phyloP scores from a whole-genome alignment of 306 rosid genomes.

The Quercus alba region DNA sequence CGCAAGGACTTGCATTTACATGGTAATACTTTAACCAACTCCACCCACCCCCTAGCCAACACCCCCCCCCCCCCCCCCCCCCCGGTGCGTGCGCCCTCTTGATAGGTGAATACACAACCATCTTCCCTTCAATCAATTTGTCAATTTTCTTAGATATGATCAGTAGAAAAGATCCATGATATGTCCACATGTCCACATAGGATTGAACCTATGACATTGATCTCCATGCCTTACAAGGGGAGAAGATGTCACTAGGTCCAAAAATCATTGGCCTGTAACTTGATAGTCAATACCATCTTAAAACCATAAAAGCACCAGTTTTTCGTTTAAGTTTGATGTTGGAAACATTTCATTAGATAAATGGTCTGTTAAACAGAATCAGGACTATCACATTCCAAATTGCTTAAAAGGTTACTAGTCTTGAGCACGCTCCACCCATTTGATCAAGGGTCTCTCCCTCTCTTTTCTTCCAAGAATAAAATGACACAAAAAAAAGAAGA shows the following conservation, averaged over 20 bases:
- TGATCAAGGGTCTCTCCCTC: no score
- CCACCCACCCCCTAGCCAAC: no score
- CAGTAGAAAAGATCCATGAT: not conserved
- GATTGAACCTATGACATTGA: not conserved
- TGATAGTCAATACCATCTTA: not conserved
- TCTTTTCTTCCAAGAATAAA: no score
- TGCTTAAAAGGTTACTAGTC: no score
- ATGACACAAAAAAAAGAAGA: no score
- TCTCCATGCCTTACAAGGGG: not conserved
- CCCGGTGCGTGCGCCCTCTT: no score
- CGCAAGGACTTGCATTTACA: not conserved
- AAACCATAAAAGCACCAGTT: not conserved
- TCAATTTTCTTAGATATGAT: not conserved
- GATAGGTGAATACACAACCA: no score
- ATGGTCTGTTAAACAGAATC: not conserved
- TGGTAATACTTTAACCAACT: not conserved
- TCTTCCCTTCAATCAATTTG: no score
- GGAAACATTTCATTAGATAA: not conserved
- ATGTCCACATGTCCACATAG: no score
- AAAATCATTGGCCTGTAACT: not conserved
- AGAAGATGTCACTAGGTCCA: not conserved
- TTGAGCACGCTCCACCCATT: no score
- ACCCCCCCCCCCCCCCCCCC: no score
- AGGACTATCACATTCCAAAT: not conserved
- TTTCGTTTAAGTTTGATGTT: not conserved